A percentile compares a stretch with the other conserved stretches of the same genome.
phyloP scores from a whole-genome alignment of 208 protist species.

The Naegleria lovaniensis region DNA sequence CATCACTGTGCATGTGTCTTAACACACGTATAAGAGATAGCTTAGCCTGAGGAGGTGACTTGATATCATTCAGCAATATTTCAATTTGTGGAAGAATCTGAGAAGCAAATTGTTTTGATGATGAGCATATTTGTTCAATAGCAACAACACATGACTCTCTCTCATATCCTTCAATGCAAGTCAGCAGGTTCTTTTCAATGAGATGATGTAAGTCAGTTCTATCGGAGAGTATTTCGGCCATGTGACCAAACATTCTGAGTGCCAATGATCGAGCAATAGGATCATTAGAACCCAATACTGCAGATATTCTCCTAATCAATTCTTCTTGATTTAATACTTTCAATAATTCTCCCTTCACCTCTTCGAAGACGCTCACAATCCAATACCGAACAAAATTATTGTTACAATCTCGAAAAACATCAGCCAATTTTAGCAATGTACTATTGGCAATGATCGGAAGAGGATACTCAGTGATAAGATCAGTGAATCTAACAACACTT shows the following conservation, averaged over 20 bases:
- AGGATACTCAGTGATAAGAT: neutral
- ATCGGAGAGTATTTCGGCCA: constrained; percentile 17
- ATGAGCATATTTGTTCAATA: constrained; percentile 19
- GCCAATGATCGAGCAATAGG: constrained; percentile 18
- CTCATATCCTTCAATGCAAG: neutral
- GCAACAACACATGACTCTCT: neutral
- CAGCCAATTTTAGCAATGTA: constrained; percentile 3
- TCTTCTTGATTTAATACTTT: constrained; percentile 22
- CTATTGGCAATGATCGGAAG: neutral
- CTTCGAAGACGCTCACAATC: neutral
- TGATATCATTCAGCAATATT: neutral
- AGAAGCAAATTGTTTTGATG: constrained; percentile 15
- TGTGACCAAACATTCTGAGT: neutral
- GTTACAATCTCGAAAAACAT: neutral
- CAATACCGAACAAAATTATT: constrained; percentile 27
- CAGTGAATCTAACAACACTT: constrained; percentile 13
- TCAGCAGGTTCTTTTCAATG: neutral
- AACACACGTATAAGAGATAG: constrained; percentile 8
- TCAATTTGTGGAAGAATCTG: neutral
- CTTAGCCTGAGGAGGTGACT: neutral
- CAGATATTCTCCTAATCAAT: neutral
- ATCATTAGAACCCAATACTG: constrained; percentile 17
- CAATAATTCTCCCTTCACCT: neutral
- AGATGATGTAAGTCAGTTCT: neutral
- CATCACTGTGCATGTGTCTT: constrained; percentile 16